phyloP scores from a whole-genome alignment of 2,329 filamentous ascomycete species.

The Ceratocystis diversiconidia region DNA sequence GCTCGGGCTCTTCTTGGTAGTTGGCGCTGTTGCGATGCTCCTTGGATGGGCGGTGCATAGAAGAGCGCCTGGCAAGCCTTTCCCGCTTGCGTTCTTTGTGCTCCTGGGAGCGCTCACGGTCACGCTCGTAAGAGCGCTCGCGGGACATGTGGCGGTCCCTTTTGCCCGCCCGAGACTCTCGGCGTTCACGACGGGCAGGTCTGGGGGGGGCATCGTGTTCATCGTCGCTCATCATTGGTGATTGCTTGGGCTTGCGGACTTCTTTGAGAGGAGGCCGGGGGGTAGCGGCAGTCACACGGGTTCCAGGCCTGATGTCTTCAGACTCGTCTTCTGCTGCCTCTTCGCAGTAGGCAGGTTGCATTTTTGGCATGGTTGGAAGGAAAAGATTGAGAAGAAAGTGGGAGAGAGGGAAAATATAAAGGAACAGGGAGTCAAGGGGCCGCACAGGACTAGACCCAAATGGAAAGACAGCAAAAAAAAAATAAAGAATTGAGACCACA shows the following conservation, averaged over 20 bases:
- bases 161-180: background rate
- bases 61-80: constrained; percentile 10
- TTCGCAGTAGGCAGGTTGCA: constrained; percentile 18
- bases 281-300: constrained; percentile 18
- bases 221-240: constrained; percentile 9
- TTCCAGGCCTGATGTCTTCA: constrained; percentile 13
- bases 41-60: constrained; percentile 10
- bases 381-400: background rate
- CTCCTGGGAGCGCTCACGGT: constrained; percentile 10
- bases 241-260: constrained; percentile 6
- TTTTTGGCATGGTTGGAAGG: constrained; percentile 12
- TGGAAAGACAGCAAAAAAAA: constrained; percentile 14
- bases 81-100: constrained; percentile 11
- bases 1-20: constrained; percentile 13
- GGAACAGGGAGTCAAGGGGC: background rate
- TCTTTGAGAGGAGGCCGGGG: constrained; percentile 14
- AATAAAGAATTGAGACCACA: constrained; percentile 8
- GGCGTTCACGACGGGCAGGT: constrained; percentile 7
- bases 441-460: background rate
- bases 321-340: constrained; percentile 18
- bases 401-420: background rate
- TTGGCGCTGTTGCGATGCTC: constrained; percentile 14
- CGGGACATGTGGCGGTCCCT: constrained; percentile 5
- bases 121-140: constrained; percentile 15
- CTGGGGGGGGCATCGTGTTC: background rate